A percentile compares a stretch with the other conserved stretches of the same genome.
These are phyloP conservation scores for Phytophthora hybrid DNA, from an alignment of 352 stramenopile species.

Conservation along the genomic window DNA sequence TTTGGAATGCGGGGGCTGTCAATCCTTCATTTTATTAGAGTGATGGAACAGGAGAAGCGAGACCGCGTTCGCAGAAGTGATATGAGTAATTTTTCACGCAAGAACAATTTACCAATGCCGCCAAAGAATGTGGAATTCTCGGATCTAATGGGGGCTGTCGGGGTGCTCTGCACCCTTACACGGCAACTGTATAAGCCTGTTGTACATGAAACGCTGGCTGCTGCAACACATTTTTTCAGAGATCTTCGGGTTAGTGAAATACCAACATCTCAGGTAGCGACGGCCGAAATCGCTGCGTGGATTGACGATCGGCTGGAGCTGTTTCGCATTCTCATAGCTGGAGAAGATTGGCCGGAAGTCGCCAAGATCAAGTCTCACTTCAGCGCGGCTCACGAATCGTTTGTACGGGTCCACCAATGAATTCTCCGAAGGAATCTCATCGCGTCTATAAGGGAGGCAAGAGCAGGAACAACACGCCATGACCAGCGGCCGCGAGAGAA, in stretches of 20 bases:
- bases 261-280: not conserved
- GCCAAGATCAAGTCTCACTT: not conserved
- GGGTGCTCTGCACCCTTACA: not conserved
- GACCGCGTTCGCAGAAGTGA: not conserved
- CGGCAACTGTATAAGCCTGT: not conserved
- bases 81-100: not conserved
- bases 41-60: not conserved
- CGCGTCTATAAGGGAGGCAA: no score
- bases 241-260: not conserved
- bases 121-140: not conserved
- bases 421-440: not conserved
- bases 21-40: not conserved
- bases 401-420: not conserved
- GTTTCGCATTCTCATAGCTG: not conserved
- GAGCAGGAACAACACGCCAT: no score
- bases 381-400: not conserved
- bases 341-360: not conserved
- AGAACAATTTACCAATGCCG: not conserved
- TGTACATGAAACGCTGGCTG: not conserved
- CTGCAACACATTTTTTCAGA: not conserved
- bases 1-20: not conserved
- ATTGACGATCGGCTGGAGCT: not conserved
- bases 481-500: no score
- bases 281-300: not conserved
- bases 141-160: not conserved